Percentiles rank a stretch among this genome's conserved stretches.
These are phyloP conservation scores for Coriaria nepalensis DNA, from an alignment of 306 rosid genomes.

Conservation along the genomic window DNA sequence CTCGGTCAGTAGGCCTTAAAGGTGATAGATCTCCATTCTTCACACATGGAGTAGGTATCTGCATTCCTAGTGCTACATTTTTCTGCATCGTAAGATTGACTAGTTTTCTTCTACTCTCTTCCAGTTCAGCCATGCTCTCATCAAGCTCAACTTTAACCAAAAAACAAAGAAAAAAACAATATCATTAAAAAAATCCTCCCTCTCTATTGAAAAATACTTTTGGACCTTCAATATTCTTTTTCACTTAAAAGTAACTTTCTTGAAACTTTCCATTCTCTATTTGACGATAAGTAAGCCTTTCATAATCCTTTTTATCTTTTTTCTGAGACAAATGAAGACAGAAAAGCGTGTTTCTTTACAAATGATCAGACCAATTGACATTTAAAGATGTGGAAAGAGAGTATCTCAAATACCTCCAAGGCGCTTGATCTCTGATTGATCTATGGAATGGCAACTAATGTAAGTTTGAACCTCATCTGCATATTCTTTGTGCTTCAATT, in stretches of 20 bases:
- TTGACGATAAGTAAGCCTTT: no score
- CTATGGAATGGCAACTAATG: slow-evolving; percentile 27
- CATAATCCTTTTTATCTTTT: no score
- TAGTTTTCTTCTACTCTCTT: slow-evolving; percentile 80
- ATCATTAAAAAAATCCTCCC: not conserved
- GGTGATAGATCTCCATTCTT: slow-evolving; percentile 76
- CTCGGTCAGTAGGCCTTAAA: slow-evolving; percentile 57
- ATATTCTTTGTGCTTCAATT: slow-evolving; percentile 53
- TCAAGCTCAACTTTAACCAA: slow-evolving; percentile 69
- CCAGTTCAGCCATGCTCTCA: slow-evolving; percentile 72
- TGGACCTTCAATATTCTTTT: no score
- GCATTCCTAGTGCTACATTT: slow-evolving; percentile 44
- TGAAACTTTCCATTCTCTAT: no score
- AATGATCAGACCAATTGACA: not conserved
- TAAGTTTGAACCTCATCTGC: slow-evolving; percentile 34
- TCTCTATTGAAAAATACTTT: no score
- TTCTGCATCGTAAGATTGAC: slow-evolving; percentile 82
- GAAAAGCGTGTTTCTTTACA: no score
- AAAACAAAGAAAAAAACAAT: slow-evolving; percentile 14
- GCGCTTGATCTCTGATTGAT: slow-evolving; percentile 48
- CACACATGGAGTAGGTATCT: slow-evolving; percentile 30
- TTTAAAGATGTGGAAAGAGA: slow-evolving; percentile 4
- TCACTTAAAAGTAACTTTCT: no score
- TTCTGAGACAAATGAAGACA: no score
- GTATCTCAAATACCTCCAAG: slow-evolving; percentile 42